A percentile compares a stretch with the other conserved stretches of the same genome.
Evolutionary conservation across 129 eudicot species (phyloP).

Genomic region (Chrysanthemum makinoi): DNA sequence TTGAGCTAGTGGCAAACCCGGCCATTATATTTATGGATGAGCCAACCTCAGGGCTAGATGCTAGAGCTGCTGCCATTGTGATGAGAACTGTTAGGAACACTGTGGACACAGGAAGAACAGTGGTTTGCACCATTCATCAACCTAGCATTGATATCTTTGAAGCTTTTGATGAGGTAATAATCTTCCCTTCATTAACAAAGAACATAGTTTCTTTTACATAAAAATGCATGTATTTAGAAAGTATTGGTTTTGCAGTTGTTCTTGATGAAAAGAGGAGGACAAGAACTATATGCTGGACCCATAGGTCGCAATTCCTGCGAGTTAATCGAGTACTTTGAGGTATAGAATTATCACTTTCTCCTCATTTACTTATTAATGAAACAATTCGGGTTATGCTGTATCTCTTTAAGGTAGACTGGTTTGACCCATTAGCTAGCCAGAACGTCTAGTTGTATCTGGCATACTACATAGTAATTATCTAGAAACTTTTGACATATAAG

Average conservation of each 20-base stretch:
- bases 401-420: not conserved
- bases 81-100: too few species aligned
- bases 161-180: constrained; percentile 55
- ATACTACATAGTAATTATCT: too few species aligned
- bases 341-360: not conserved
- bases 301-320: constrained; percentile 74
- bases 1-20: too few species aligned
- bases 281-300: constrained; percentile 78
- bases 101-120: too few species aligned
- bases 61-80: too few species aligned
- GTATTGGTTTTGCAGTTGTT: constrained; percentile 51
- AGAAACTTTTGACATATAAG: too few species aligned
- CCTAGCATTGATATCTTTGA: constrained; percentile 44
- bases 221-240: constrained; percentile 1
- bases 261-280: constrained; percentile 84
- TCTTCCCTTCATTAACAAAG: not conserved
- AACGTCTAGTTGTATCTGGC: too few species aligned
- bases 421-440: too few species aligned
- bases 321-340: constrained; percentile 70
- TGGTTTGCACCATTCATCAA: too few species aligned
- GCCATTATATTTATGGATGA: too few species aligned
- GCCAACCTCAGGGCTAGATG: too few species aligned
- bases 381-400: not conserved
- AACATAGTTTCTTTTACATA: not conserved
- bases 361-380: not conserved